phyloP scores from a whole-genome alignment of 2,329 filamentous ascomycete genomes.

The Xylariaceae sp. region DNA sequence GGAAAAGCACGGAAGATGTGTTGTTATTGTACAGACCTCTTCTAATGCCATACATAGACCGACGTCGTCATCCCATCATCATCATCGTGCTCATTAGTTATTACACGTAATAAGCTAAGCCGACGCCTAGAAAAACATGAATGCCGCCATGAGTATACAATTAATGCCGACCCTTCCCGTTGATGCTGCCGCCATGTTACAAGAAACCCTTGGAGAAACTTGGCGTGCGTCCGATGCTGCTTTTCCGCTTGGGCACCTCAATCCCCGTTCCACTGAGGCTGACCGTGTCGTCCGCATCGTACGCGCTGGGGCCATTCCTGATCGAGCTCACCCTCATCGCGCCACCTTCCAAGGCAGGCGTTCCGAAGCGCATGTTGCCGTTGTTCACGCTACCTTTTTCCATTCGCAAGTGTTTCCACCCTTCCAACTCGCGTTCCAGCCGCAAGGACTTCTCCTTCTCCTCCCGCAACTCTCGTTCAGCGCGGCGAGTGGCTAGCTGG shows the following conservation, averaged over 20 bases:
- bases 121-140: constrained; percentile 1
- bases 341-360: constrained; percentile 23
- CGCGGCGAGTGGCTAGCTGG: constrained; percentile 75
- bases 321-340: constrained; percentile 36
- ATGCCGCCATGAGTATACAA: constrained; percentile 12
- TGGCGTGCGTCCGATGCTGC: constrained; percentile 55
- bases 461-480: constrained; percentile 84
- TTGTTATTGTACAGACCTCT: not conserved
- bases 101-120: constrained; percentile 1
- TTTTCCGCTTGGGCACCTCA: constrained; percentile 60
- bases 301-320: constrained; percentile 49
- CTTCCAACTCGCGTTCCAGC: constrained; percentile 84
- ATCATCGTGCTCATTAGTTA: constrained; percentile 7
- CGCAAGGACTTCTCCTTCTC: constrained; percentile 75
- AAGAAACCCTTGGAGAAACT: constrained; percentile 77
- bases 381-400: constrained; percentile 47
- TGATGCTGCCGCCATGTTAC: constrained; percentile 33
- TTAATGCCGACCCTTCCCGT: not conserved
- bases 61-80: constrained; percentile 2
- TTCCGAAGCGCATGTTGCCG: constrained; percentile 27
- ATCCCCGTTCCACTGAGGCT: constrained; percentile 35
- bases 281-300: constrained; percentile 36
- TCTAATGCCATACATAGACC: not conserved
- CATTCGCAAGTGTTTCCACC: constrained; percentile 69
- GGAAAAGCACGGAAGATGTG: not conserved